Evolutionary conservation across 2,329 filamentous ascomycete genomes (phyloP).

Genomic region (Botrytis elliptica): DNA sequence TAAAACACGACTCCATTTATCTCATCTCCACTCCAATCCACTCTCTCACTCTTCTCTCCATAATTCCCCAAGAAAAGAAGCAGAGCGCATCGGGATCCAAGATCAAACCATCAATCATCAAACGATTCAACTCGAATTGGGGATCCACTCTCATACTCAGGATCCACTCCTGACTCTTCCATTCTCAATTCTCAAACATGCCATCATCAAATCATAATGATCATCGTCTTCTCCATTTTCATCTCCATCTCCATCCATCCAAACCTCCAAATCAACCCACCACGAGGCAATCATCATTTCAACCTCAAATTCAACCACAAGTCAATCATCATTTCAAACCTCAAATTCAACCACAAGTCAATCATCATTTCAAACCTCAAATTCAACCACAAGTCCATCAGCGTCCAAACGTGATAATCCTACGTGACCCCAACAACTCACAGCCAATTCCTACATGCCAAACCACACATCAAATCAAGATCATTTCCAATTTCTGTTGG

Average conservation of each 20-base stretch:
- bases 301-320: background rate
- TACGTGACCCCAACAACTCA: background rate
- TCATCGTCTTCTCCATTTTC: background rate
- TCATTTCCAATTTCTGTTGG: background rate
- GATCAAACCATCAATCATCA: background rate
- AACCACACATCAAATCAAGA: background rate
- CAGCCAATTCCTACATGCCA: background rate
- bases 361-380: background rate
- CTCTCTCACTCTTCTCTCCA: background rate
- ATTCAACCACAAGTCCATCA: background rate
- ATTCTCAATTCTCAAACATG: background rate
- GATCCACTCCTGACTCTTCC: background rate
- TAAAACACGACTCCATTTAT: slow-evolving; percentile 7
- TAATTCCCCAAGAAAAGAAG: background rate
- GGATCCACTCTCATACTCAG: background rate
- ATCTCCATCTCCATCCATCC: background rate
- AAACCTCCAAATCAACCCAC: background rate
- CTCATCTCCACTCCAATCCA: background rate
- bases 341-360: background rate
- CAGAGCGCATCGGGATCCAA: background rate
- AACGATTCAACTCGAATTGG: background rate
- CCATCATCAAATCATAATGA: background rate
- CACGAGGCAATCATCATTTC: background rate
- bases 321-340: background rate
- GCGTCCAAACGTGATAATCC: background rate